Evolutionary conservation across 495 filamentous ascomycete genomes (phyloP), one percentile per base, ranked within the genome.

Genomic region (Xylaria palmicola): DNA sequence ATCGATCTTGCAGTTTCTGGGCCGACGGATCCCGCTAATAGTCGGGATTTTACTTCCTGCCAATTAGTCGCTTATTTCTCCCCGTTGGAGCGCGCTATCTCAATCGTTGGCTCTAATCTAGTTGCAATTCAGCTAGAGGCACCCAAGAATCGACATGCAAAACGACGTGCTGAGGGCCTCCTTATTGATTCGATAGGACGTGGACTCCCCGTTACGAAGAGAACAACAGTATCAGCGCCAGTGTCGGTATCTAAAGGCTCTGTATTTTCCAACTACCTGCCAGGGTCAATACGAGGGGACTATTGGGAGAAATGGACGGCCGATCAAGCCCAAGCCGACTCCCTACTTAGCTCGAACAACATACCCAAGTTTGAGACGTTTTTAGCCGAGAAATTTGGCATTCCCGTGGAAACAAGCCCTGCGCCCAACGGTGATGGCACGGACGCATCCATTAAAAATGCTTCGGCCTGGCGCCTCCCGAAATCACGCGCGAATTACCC

Each of bases 171-270:
- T 15, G 83, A 86, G 54, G 88, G 89, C 15, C 76, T 90, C 20
- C 71, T 92, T 27, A 86, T 89, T 24, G 86, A 90, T 66, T 86
- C 88, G 0, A 85, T 91, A 63, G 86, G 88, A 4, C 84, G 85
- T n/a, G 79, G 79, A 6, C 65, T 80, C 39, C 69, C 64, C 17
- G 10, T 55, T 65, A 15, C 66, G 61, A 59, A 67, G 68, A 53
- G 62, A 63, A 12, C 43, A 45, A 54, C 50, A n/a, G 15, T 29
- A 43, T 55, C 65, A 64, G 19, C 62, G 32, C 15, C 58, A 6
- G 32, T 47, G 22, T 19, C 54, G 27, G 19, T 65, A 51, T 15
- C 64, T 56, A 29, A 62, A 43, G 29, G 64, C 3, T 72, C 76
- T 2, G 29, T 79, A 30, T 74, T 81, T 48, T 68, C 69, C 9